phyloP scores from a whole-genome alignment of 2,329 filamentous ascomycete species.

The Aspergillus viridinutans region DNA sequence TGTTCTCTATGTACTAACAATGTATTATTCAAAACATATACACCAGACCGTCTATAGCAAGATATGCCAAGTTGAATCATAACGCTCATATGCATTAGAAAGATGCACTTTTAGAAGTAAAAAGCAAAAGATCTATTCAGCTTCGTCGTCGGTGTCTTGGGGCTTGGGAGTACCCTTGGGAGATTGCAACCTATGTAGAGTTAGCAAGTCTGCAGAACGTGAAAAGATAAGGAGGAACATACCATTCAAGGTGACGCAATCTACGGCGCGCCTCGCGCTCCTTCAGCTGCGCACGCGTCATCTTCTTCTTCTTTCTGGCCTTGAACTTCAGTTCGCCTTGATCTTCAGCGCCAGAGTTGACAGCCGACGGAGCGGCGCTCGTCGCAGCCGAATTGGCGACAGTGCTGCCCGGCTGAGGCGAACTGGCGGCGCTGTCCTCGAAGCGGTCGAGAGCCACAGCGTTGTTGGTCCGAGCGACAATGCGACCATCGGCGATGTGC shows the following conservation, averaged over 20 bases:
- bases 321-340: constrained; percentile 79
- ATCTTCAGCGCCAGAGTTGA: constrained; percentile 81
- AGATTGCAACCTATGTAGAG: constrained; percentile 68
- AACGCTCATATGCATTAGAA: constrained; percentile 1
- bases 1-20: constrained; percentile 2
- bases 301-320: constrained; percentile 93
- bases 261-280: constrained; percentile 83
- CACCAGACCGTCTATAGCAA: constrained; percentile 5
- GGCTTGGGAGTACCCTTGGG: constrained; percentile 80
- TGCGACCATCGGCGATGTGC: constrained; percentile 83
- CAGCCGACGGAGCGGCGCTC: constrained; percentile 60
- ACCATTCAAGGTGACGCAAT: constrained; percentile 72
- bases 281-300: constrained; percentile 94
- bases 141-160: constrained; percentile 73
- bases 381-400: constrained; percentile 57
- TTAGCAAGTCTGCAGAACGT: constrained; percentile 7
- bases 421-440: constrained; percentile 70
- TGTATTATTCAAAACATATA: not conserved
- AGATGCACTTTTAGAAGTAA: constrained; percentile 6
- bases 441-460: constrained; percentile 77
- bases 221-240: constrained; percentile 11
- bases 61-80: constrained; percentile 1
- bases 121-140: constrained; percentile 16
- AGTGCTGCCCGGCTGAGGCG: constrained; percentile 49
- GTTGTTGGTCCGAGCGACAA: constrained; percentile 75